These are phyloP conservation scores for Colletotrichum tofieldiae DNA, from an alignment of 2,329 filamentous ascomycete species.

Conservation along the genomic window DNA sequence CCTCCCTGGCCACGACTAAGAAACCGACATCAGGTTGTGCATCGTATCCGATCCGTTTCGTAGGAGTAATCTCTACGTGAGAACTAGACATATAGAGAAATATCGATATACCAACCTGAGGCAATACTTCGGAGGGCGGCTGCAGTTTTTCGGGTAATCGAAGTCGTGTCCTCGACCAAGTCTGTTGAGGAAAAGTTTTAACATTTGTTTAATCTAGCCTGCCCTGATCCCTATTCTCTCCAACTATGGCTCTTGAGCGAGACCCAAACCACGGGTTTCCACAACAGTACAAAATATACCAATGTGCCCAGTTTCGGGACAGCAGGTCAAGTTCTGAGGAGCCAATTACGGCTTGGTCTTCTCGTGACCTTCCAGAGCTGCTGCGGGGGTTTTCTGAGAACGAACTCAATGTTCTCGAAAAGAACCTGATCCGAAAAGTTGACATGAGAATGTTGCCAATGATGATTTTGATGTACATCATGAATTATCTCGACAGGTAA, in stretches of 20 bases:
- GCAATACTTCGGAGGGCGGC: no score
- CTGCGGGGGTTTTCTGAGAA: conserved; percentile 38
- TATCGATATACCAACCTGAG: no score
- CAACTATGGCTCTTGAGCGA: no score
- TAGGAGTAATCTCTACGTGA: neutral
- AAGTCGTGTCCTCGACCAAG: no score
- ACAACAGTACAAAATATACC: neutral
- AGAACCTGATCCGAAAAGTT: conserved; percentile 71
- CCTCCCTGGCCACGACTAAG: no score
- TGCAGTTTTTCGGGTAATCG: no score
- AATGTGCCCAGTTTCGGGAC: neutral
- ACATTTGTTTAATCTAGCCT: no score
- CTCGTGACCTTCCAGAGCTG: conserved; percentile 4
- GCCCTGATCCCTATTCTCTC: no score
- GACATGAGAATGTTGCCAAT: conserved; percentile 77
- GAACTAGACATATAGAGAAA: no score
- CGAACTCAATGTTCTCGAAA: conserved; percentile 61
- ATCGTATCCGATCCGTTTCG: neutral
- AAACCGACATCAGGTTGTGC: neutral
- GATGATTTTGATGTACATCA: conserved; percentile 79
- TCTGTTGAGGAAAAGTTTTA: no score
- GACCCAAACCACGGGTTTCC: no score
- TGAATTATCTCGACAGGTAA: conserved; percentile 74
- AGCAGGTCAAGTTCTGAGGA: conserved; percentile 16
- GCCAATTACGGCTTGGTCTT: neutral